These are phyloP conservation scores for Tetrahymena thermophila DNA, from an alignment of 73 alveolate species.

Conservation along the genomic window DNA sequence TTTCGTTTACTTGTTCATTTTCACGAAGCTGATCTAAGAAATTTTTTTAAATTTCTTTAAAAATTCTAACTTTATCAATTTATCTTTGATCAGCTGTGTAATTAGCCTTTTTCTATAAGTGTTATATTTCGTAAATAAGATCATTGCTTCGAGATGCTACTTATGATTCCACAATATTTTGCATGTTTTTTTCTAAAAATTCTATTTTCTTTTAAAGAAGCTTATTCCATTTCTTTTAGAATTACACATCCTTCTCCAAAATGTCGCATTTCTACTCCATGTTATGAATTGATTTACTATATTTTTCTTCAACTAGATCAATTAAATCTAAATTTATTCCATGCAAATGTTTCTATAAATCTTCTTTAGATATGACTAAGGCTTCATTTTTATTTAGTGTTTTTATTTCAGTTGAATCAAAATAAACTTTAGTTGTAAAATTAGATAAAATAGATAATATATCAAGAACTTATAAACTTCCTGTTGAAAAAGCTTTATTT, in stretches of 20 bases:
- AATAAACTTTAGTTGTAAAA: neutral
- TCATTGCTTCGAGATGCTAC: neutral
- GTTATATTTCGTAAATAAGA: neutral
- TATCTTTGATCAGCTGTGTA: neutral
- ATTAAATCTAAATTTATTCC: neutral
- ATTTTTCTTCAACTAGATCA: neutral
- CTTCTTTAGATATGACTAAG: neutral
- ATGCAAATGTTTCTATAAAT: neutral
- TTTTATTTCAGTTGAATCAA: neutral
- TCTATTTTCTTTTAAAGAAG: neutral
- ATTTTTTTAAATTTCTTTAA: neutral
- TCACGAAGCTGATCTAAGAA: neutral
- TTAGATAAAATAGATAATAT: neutral
- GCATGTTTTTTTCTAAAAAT: neutral
- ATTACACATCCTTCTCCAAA: neutral
- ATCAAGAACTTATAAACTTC: neutral
- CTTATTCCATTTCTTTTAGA: neutral
- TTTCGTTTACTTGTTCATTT: neutral
- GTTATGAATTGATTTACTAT: neutral
- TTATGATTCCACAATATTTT: neutral
- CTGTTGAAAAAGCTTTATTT: neutral
- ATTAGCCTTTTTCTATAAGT: neutral
- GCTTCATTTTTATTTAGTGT: neutral
- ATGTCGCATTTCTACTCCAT: neutral
- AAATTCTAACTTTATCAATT: neutral